These are phyloP conservation scores for Aureobasidium lini DNA, from an alignment of 2,329 filamentous ascomycete species.

Conservation along the genomic window DNA sequence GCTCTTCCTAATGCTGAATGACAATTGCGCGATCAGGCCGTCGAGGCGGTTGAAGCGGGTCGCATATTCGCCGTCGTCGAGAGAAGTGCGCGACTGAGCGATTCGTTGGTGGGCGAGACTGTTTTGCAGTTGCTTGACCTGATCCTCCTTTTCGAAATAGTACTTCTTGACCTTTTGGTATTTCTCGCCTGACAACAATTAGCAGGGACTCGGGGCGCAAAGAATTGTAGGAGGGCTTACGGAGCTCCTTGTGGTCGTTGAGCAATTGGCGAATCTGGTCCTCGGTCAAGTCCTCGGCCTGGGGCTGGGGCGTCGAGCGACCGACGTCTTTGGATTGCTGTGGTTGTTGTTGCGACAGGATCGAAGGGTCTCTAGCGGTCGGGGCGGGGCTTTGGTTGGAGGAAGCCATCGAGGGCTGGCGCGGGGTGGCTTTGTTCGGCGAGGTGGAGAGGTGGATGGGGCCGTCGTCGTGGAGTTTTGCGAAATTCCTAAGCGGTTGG, in stretches of 20 bases:
- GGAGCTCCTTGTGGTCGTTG: constrained; percentile 44
- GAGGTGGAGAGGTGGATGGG: constrained; percentile 2
- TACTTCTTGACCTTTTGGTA: constrained; percentile 98
- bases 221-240: constrained; percentile 27
- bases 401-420: constrained; percentile 8
- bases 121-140: constrained; percentile 92
- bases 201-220: constrained; percentile 11
- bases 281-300: constrained; percentile 37
- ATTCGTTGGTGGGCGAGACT: constrained; percentile 94
- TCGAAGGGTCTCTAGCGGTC: background rate
- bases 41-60: constrained; percentile 86
- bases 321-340: constrained; percentile 27
- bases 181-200: constrained; percentile 61
- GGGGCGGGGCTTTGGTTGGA: constrained; percentile 1
- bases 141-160: constrained; percentile 85
- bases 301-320: constrained; percentile 39
- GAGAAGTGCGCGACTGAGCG: constrained; percentile 84
- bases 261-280: constrained; percentile 40
- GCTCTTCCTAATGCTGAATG: constrained; percentile 93
- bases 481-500: background rate
- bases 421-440: background rate
- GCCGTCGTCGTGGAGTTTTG: constrained; percentile 10
- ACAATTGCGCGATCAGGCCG: constrained; percentile 86
- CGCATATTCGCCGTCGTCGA: constrained; percentile 91
- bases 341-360: constrained; percentile 14